phyloP scores from a whole-genome alignment of 345 rosid genomes.

The Melaleuca alternifolia region DNA sequence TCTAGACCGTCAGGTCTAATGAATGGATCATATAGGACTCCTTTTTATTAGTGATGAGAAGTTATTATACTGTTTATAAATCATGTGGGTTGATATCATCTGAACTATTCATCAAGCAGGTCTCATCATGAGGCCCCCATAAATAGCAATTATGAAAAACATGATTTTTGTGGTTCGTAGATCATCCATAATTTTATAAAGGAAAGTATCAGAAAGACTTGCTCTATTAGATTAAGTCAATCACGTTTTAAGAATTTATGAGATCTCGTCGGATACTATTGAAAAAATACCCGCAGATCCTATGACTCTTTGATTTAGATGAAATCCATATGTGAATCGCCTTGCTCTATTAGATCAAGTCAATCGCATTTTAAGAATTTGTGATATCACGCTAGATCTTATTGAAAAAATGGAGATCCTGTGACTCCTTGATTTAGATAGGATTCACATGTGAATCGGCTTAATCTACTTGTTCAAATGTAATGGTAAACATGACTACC shows the following conservation, averaged over 20 bases:
- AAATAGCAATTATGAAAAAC: neutral
- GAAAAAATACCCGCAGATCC: neutral
- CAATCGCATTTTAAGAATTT: neutral
- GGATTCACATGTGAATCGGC: neutral
- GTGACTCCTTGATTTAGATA: neutral
- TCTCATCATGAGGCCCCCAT: neutral
- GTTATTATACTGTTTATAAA: neutral
- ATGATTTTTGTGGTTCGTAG: neutral
- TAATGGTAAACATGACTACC: neutral
- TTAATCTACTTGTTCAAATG: neutral
- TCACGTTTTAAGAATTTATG: neutral
- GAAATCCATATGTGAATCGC: neutral
- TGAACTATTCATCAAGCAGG: neutral
- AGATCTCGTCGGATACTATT: neutral
- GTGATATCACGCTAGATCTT: neutral
- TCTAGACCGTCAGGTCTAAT: neutral
- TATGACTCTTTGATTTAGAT: neutral
- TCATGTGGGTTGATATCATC: neutral
- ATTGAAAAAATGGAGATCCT: neutral
- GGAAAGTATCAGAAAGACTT: neutral
- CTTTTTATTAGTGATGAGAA: neutral
- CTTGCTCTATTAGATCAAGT: neutral
- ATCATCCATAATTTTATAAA: neutral
- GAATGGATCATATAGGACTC: neutral
- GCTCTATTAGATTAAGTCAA: neutral